Conservation (phyloP, 2,329 filamentous ascomycete species). For the Colletotrichum sp. region DNA sequence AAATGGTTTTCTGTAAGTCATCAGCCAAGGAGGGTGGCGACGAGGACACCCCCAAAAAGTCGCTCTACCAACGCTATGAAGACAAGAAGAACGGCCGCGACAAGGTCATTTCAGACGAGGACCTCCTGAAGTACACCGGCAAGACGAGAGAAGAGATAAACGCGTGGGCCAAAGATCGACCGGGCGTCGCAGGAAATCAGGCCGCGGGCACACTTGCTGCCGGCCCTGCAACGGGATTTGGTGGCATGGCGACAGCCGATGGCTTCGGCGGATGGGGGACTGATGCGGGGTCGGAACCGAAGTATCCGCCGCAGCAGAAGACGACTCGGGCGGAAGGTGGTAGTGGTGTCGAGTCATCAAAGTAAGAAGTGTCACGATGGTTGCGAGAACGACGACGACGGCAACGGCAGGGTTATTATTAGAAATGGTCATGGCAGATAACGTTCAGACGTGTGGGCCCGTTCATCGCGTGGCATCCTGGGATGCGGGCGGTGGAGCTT, state of each 20-base stretch:
- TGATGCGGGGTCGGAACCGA: constrained; percentile 33
- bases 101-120: constrained; percentile 39
- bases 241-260: constrained; percentile 29
- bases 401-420: background rate
- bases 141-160: constrained; percentile 35
- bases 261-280: constrained; percentile 40
- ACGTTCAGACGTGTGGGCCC: background rate
- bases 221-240: constrained; percentile 35
- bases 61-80: constrained; percentile 35
- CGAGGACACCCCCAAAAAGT: constrained; percentile 25
- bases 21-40: background rate
- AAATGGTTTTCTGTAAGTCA: constrained; percentile 5
- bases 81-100: constrained; percentile 32
- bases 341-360: background rate
- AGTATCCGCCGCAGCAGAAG: constrained; percentile 34
- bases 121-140: constrained; percentile 46
- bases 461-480: background rate
- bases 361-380: background rate
- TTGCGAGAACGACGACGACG: background rate
- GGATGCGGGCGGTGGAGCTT: background rate
- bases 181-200: constrained; percentile 45
- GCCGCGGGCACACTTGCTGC: constrained; percentile 35
- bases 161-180: constrained; percentile 39
- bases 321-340: background rate
- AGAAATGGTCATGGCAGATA: background rate